These are phyloP conservation scores for Heritiera fomes DNA, from an alignment of 345 rosid genomes.

Conservation along the genomic window DNA sequence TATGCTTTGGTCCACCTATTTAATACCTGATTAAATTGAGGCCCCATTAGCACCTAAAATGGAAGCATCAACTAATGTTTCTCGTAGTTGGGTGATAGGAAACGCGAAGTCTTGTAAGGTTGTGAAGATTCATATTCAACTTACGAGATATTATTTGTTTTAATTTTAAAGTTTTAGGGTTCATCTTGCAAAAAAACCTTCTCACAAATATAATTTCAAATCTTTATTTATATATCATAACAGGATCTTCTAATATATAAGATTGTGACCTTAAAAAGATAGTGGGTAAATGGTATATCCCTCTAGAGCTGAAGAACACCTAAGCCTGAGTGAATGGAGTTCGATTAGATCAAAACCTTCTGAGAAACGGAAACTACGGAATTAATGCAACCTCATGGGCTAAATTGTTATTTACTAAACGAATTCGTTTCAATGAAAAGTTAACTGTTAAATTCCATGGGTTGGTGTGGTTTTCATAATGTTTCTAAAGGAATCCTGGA, in stretches of 20 bases:
- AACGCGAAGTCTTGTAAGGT: background rate
- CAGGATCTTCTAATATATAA: no score
- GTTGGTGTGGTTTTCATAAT: background rate
- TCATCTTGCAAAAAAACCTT: no score
- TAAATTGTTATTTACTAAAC: no score
- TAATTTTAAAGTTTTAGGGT: no score
- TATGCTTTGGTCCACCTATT: slow-evolving; percentile 9
- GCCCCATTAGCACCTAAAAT: slow-evolving; percentile 1
- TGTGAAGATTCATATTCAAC: no score
- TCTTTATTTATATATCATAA: no score
- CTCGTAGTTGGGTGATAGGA: background rate
- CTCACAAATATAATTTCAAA: no score
- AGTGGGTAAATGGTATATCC: background rate
- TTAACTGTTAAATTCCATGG: slow-evolving; percentile 7
- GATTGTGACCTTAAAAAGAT: no score
- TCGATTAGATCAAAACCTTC: background rate
- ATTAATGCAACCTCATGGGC: background rate
- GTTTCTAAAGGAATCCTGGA: background rate
- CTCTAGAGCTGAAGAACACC: background rate
- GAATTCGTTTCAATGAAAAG: background rate
- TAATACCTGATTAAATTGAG: background rate
- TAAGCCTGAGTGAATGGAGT: no score
- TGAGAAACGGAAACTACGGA: background rate
- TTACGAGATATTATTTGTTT: no score
- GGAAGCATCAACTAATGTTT: background rate